phyloP scores from a whole-genome alignment of 371 early-diverging fungal genomes.

The Umbelopsis sp. region DNA sequence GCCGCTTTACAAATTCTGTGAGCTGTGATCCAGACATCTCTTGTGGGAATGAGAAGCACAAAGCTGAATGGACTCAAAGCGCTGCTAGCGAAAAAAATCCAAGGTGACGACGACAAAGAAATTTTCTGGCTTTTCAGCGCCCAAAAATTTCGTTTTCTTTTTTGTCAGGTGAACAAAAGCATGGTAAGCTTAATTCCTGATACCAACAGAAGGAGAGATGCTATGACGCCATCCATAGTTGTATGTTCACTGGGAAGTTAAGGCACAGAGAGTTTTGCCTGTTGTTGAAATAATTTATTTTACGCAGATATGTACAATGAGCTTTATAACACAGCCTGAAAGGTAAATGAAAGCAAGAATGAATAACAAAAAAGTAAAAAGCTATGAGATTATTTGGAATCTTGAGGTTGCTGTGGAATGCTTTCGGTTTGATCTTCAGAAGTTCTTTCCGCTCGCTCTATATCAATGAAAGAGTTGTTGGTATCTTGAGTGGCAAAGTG shows the following conservation, averaged over 20 bases:
- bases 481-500: constrained; percentile 29
- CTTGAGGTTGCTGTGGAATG: not conserved
- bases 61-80: not conserved
- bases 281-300: too few species aligned
- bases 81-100: too few species aligned
- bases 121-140: too few species aligned
- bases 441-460: constrained; percentile 21
- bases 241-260: too few species aligned
- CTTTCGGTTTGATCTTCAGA: not conserved
- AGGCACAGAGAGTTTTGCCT: too few species aligned
- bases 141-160: too few species aligned
- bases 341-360: not conserved
- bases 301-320: too few species aligned
- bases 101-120: not conserved
- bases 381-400: not conserved
- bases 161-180: too few species aligned
- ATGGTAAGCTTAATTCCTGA: too few species aligned
- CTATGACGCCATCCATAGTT: too few species aligned
- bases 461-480: constrained; percentile 27
- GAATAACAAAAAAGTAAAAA: not conserved
- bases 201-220: too few species aligned
- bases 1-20: constrained; percentile 42
- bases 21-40: constrained; percentile 27
- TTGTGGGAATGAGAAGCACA: not conserved
- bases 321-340: not conserved